Percentiles rank a stretch among this genome's conserved stretches.
Evolutionary conservation across 495 filamentous ascomycete genomes (phyloP).

Genomic region (Talaromyces thailandensis): DNA sequence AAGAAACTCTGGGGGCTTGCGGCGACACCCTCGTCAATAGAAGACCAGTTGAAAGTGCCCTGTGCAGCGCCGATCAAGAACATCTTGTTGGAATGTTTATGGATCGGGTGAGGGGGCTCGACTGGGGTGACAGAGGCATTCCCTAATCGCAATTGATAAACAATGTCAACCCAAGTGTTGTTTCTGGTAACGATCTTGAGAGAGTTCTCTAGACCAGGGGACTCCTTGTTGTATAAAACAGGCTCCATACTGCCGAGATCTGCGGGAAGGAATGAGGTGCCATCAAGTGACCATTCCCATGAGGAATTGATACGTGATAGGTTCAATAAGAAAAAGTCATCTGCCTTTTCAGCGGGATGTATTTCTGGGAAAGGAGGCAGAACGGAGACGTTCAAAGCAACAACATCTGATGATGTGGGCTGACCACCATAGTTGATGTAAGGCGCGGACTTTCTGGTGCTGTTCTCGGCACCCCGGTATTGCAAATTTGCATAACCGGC

Average conservation of each 20-base stretch:
- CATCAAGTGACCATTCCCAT: conserved; percentile 40
- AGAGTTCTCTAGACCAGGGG: conserved; percentile 18
- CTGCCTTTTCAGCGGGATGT: conserved; percentile 27
- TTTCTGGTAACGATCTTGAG: conserved; percentile 43
- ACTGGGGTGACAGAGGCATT: conserved; percentile 13
- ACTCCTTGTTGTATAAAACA: conserved; percentile 35
- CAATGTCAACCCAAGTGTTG: conserved; percentile 49
- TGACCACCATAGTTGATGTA: conserved; percentile 32
- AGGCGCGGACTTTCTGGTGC: conserved; percentile 14
- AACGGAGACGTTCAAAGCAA: conserved; percentile 26
- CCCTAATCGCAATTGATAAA: conserved; percentile 28
- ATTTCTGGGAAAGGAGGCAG: conserved; percentile 33
- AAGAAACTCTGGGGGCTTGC: conserved; percentile 42
- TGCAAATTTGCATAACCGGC: conserved; percentile 21
- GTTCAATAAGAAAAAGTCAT: conserved; percentile 25
- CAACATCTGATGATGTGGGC: conserved; percentile 23
- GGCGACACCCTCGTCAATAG: conserved; percentile 42
- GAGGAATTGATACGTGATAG: conserved; percentile 29
- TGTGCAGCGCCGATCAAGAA: conserved; percentile 44
- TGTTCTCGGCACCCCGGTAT: conserved; percentile 20
- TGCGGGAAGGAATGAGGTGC: conserved; percentile 19
- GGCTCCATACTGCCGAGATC: conserved; percentile 30
- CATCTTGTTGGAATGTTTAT: conserved; percentile 56
- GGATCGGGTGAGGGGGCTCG: conserved; percentile 44
- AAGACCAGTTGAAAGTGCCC: conserved; percentile 39